A percentile compares a stretch with the other conserved stretches of the same genome.
Evolutionary conservation across 768 basidiomycete genomes (phyloP).

Genomic region (Coprinopsis sp.): DNA sequence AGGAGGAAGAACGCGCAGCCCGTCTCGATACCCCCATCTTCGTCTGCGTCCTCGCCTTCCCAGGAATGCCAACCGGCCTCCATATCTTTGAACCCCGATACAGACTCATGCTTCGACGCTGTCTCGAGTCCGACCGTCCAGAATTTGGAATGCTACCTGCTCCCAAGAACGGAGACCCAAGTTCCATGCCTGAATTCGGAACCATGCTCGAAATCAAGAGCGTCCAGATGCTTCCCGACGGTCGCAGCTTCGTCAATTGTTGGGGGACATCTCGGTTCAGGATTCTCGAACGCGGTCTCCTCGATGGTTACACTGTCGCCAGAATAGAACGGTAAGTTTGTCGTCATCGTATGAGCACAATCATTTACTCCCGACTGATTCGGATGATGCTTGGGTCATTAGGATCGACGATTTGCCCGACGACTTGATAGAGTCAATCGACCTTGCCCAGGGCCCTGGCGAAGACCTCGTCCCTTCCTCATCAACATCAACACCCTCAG

Average conservation of each 20-base stretch:
- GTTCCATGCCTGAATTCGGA: conserved; percentile 65
- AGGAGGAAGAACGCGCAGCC: conserved; percentile 72
- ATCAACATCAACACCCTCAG: conserved; percentile 7
- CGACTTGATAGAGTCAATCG: conserved; percentile 30
- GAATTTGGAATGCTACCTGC: conserved; percentile 93
- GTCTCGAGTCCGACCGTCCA: conserved; percentile 71
- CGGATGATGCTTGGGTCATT: background rate
- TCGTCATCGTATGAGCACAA: conserved; percentile 10
- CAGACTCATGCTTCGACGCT: conserved; percentile 95
- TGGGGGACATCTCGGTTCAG: conserved; percentile 69
- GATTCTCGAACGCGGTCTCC: conserved; percentile 72
- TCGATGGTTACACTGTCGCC: conserved; percentile 90
- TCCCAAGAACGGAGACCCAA: conserved; percentile 32
- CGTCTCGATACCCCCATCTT: conserved; percentile 89
- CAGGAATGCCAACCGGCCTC: conserved; percentile 82
- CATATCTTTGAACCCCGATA: conserved; percentile 96
- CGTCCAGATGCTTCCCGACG: conserved; percentile 86
- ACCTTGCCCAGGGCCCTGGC: conserved; percentile 4
- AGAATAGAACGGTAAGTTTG: conserved; percentile 57
- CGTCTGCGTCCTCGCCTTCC: conserved; percentile 85
- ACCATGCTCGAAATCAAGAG: conserved; percentile 89
- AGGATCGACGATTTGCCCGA: conserved; percentile 35
- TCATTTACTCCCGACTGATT: conserved; percentile 5
- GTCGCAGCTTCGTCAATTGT: conserved; percentile 79
- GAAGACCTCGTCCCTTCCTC: background rate